Evolutionary conservation across 1,284 basidiomycete species (phyloP), one percentile per base, ranked within the genome.

Genomic region (Melampsora allii-populina): DNA sequence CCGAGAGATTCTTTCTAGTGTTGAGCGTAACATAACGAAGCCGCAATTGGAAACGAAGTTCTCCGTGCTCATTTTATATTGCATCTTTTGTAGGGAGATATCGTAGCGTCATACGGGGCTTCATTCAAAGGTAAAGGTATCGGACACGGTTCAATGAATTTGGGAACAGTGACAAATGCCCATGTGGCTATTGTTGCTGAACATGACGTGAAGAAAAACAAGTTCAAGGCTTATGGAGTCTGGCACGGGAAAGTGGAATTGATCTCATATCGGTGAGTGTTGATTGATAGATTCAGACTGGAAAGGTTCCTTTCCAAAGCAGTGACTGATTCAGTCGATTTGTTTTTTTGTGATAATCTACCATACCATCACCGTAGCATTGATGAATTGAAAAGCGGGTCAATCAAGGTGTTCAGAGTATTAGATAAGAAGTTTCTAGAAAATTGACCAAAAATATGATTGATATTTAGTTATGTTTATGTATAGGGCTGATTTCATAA

Each of bases 181-280:
- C 67, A 71, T 50, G 45, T 50, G 17, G 67, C 59, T 24, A 61
- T 71, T 19, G 60, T 71, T 33, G 42, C 42, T 24, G 67, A 71
- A 63, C 59, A 71, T 56, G 67, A 71, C 31, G 61, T 71, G 17
- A 71, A 71, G 60, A 71, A 71, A 27, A 71, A 71, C 33, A 71
- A 71, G 36, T 53, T 71, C n/a, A 71, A 71, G 48, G 67, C 60
- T 10, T 71, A 63, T 63, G 60, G 60, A 5, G 46, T 71, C 50
- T 63, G 59, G 27, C 60, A 71, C 42, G 67, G 67, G 19, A 71
- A 71, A 56, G 67, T 71, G 19, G 67, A 71, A 36, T 56, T 71
- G n/a, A 31, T 71, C 10, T 71, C 67, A 31, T 71, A 71, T 64
- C 59, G 67, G 67, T 71, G 39, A 63, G 67, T 53, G 19, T 24